Conservation (phyloP, 2,329 filamentous ascomycete genomes). For the Apiospora arundinis region DNA sequence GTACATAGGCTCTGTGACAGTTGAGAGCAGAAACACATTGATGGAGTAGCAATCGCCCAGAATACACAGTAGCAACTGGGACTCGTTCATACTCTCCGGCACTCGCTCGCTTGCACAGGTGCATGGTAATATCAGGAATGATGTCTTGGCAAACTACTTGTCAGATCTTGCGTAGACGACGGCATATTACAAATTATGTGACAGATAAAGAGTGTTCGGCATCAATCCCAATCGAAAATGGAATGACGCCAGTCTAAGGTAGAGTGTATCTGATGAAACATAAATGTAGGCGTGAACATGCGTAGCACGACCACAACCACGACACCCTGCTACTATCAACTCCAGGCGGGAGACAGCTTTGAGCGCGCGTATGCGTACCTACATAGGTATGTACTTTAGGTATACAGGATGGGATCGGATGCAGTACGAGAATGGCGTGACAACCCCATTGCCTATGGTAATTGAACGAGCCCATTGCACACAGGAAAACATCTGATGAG, state of each 20-base stretch:
- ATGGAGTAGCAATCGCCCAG: not conserved
- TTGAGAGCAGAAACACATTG: not conserved
- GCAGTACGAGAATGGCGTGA: not conserved
- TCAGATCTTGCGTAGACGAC: conserved; percentile 7
- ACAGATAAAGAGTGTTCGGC: not conserved
- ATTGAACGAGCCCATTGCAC: conserved; percentile 7
- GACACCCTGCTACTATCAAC: not conserved
- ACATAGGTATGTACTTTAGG: too few relatives aligned
- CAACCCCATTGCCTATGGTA: not conserved
- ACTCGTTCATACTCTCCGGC: not conserved
- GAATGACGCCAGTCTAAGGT: conserved; percentile 1
- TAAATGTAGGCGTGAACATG: not conserved
- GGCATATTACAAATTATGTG: not conserved
- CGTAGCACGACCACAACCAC: not conserved
- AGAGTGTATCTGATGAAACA: not conserved
- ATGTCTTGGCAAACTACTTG: conserved; percentile 1
- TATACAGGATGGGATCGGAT: not conserved
- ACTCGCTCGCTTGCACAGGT: not conserved
- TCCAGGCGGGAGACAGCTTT: not conserved
- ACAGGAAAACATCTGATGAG: not conserved
- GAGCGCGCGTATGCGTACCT: not conserved
- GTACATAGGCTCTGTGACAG: not conserved
- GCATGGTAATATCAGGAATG: not conserved
- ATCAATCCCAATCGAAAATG: not conserved
- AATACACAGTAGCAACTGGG: not conserved